Percentiles rank a stretch among this genome's conserved stretches.
These are phyloP conservation scores for Alternaria arborescens DNA, from an alignment of 2,329 filamentous ascomycete genomes.

Conservation along the genomic window DNA sequence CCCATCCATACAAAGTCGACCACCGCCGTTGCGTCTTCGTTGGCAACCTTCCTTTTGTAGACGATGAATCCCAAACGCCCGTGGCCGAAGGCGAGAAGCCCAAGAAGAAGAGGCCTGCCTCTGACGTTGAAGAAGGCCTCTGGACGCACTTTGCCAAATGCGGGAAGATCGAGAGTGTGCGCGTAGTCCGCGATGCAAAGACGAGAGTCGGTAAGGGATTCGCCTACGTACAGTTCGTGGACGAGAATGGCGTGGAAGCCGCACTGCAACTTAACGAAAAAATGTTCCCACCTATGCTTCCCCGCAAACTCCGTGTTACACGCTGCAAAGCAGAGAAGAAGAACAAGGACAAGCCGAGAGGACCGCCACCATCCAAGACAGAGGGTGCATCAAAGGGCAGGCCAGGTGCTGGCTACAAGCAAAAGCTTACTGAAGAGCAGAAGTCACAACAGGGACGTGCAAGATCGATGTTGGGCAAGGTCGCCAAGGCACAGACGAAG, in stretches of 20 bases:
- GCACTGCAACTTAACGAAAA: conserved; percentile 88
- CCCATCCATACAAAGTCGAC: conserved; percentile 83
- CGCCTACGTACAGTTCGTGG: conserved; percentile 94
- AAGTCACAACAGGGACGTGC: conserved; percentile 77
- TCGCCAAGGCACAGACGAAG: conserved; percentile 69
- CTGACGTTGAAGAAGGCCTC: conserved; percentile 91
- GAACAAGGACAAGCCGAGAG: conserved; percentile 46
- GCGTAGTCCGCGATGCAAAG: conserved; percentile 86
- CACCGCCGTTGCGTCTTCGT: conserved; percentile 94
- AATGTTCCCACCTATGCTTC: conserved; percentile 94
- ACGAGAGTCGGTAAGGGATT: conserved; percentile 97
- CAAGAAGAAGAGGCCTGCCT: conserved; percentile 73
- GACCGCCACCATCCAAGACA: conserved; percentile 35
- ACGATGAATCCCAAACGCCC: conserved; percentile 79
- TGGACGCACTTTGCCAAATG: conserved; percentile 81
- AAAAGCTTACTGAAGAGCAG: conserved; percentile 74
- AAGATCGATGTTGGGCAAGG: conserved; percentile 75
- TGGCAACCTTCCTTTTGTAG: conserved; percentile 94
- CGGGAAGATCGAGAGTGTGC: conserved; percentile 90
- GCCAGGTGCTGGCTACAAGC: conserved; percentile 68
- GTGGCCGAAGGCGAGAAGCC: conserved; percentile 69
- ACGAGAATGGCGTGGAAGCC: conserved; percentile 88
- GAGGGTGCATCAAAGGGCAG: conserved; percentile 28
- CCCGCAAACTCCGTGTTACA: conserved; percentile 82
- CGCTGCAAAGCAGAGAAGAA: conserved; percentile 76